Percentiles rank a stretch among this genome's conserved stretches.
These are phyloP conservation scores for Chlorella sp. DNA, from an alignment of 139 green algal genomes.

Conservation along the genomic window DNA sequence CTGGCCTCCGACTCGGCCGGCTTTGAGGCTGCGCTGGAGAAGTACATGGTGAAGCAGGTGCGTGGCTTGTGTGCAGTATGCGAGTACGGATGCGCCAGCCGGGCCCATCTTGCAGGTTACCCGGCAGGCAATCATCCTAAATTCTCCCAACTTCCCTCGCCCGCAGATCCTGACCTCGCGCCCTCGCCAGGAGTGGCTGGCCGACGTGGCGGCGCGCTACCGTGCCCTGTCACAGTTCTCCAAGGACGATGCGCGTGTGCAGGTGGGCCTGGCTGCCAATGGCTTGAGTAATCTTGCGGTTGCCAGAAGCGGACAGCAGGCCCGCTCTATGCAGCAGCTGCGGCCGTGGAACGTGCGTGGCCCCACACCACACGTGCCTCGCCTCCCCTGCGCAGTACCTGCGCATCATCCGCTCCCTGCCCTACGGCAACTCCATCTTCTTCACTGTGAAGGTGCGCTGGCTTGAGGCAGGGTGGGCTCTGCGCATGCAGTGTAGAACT, in stretches of 20 bases:
- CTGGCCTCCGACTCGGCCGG: constrained; percentile 65
- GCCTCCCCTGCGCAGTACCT: constrained; percentile 71
- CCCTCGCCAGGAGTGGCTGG: constrained; percentile 80
- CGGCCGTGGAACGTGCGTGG: too few species aligned
- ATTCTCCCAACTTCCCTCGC: too few species aligned
- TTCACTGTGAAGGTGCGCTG: constrained; percentile 69
- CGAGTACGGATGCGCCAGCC: too few species aligned
- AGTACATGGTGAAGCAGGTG: constrained; percentile 75
- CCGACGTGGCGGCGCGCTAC: constrained; percentile 84
- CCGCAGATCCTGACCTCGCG: constrained; percentile 75
- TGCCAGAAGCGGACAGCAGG: too few species aligned
- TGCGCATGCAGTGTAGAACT: background rate
- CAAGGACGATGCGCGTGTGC: constrained; percentile 90
- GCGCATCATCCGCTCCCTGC: constrained; percentile 92
- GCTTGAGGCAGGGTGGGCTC: background rate
- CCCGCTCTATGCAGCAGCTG: too few species aligned
- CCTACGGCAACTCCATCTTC: constrained; percentile 90
- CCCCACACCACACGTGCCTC: background rate
- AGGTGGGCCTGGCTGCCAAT: too few species aligned
- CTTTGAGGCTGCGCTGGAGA: constrained; percentile 73
- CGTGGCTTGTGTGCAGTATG: too few species aligned
- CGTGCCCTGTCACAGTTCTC: constrained; percentile 79
- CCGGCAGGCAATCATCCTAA: too few species aligned
- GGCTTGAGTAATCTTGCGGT: too few species aligned
- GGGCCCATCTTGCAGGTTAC: too few species aligned